Evolutionary conservation across 164 flowering plant genomes (phyloP), one percentile per base, ranked within the genome.

Genomic region (Platanus orientalis): DNA sequence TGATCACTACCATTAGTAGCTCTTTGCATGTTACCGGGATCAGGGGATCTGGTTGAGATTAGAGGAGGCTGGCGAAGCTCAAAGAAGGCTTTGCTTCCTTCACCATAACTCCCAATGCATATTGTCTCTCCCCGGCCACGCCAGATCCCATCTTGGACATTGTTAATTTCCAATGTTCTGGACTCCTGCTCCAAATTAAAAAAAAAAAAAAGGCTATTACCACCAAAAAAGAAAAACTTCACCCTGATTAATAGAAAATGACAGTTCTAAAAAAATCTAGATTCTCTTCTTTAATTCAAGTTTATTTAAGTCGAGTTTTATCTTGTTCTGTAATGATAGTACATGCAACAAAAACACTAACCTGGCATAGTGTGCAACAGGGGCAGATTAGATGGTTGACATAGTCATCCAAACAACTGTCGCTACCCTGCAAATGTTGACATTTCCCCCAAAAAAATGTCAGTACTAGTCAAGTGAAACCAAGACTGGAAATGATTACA

Each of bases 41-140:
- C 81, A 27, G 86, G 72, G 20, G 78, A 68, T 64, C 73, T 70
- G 26, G 70, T 83, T 13, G 83, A 73, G 23, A 76, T 54, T 21
- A 71, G 26, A 60, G 85, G 65, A 34, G 92, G 86, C 39, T 81
- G 87, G 25, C 67, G 67, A 20, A 84, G 72, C 81, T 82, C 89
- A 47, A 80, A 44, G 48, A 78, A 61, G 17, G 81, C 72, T 54
- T 77, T 85, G 67, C 66, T 72, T 24, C 78, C 81, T 68, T 82
- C 85, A 16, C 74, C 58, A 39, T 63, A 71, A 69, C 79, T 75
- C 9, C 96, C 98, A 26, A 92, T 60, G 67, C 92, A 90, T 73
- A 89, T 78, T 13, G 98, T 90, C 69, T 90, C 98, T 32, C 98
- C 96, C 25, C 96, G 81, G 24, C 98, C 98, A 58, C 85, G 91